Conservation (phyloP, 2,329 filamentous ascomycete species). For the Endocalyx cinctus region DNA sequence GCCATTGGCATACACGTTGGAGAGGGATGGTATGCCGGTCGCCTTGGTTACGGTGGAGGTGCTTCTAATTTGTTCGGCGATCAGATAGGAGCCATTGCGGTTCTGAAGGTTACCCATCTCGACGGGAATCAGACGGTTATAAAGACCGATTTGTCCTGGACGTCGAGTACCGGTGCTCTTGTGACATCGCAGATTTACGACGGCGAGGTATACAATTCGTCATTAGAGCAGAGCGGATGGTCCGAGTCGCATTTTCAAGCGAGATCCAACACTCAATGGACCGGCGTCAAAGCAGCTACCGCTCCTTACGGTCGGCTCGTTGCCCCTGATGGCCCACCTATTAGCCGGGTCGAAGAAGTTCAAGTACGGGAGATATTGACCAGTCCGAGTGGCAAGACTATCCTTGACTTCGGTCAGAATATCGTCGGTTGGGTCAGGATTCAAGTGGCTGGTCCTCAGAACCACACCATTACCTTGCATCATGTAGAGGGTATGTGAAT, state of each 20-base stretch:
- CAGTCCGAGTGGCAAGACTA: conserved; percentile 36
- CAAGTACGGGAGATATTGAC: conserved; percentile 21
- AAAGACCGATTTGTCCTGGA: conserved; percentile 28
- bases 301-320: conserved; percentile 19
- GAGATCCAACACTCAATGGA: conserved; percentile 30
- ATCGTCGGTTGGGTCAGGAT: conserved; percentile 37
- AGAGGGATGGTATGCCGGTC: conserved; percentile 48
- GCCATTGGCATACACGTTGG: conserved; percentile 41
- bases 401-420: conserved; percentile 49
- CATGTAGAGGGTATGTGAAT: conserved; percentile 44
- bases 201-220: conserved; percentile 28
- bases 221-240: conserved; percentile 20
- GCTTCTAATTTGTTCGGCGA: conserved; percentile 28
- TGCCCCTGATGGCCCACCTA: conserved; percentile 28
- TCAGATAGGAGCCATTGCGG: conserved; percentile 24
- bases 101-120: conserved; percentile 20
- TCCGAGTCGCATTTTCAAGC: conserved; percentile 12
- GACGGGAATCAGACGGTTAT: conserved; percentile 16
- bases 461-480: conserved; percentile 38
- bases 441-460: conserved; percentile 27
- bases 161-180: conserved; percentile 18
- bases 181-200: conserved; percentile 23
- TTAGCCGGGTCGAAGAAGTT: conserved; percentile 23
- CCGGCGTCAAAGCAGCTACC: conserved; percentile 16
- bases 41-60: conserved; percentile 28